Base-by-base conservation (phyloP, 331 rosid species). In the Acacia concinna region DNA sequence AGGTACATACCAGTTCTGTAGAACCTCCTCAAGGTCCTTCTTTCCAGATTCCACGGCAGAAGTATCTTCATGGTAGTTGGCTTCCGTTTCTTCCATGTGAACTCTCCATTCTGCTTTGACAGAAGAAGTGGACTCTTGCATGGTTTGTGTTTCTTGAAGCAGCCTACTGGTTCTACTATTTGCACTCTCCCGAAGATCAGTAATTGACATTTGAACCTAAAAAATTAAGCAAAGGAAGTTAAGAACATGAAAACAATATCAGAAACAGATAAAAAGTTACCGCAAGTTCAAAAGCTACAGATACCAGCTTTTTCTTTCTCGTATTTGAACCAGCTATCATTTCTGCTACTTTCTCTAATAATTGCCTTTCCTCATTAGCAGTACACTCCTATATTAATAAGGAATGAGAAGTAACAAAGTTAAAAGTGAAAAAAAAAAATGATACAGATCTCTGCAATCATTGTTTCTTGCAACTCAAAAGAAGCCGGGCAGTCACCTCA, bases 111-210 rank as follows among this genome's bases (percentile, higher is more conserved):
- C 88, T 28, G 81, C 78, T 87, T 91, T 93, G 67, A 96, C 92
- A 70, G 92, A 84, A 74, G 94, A 87, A 77, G 97, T 86, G 67
- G 97, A 89, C 47, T 87, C 91, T 85, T 90, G 93, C 98, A 96
- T 91, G 80, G 95, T 90, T 73, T 89, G 88, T 90, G 97, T 91
- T 85, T 93, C 97, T 84, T 88, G 87, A 81, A 77, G 92, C 80
- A 96, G 82, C 81, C 90, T 89, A 83, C 77, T 82, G 43, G 93
- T 93, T 85, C 92, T 90, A 81, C 92, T 83, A 64, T 91, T 88
- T 63, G 99, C 91, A 80, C 98, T 91, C 84, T 96, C 98, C 64
- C 97, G 90, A 70, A 96, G 98, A 87, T 90, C 99, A 81, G 84
- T 84, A 49, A 96, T 90, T 10, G 99, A 91, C 83, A 85, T 74